Conservation (phyloP, 768 basidiomycete genomes). For the Exidia glandulosa region DNA sequence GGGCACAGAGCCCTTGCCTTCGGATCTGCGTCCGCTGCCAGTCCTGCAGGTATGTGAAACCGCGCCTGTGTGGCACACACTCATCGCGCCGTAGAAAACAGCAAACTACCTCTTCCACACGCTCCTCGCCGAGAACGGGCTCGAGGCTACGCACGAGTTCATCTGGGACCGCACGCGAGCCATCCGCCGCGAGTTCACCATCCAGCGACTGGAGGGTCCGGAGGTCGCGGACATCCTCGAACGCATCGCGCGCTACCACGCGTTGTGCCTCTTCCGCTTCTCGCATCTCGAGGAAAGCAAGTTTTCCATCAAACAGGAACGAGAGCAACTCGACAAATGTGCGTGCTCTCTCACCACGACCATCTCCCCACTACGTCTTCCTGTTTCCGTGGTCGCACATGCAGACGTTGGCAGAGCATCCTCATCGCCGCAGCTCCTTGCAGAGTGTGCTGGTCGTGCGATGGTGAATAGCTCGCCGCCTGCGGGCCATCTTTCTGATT, state of each 20-base stretch:
- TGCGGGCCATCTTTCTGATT: too few species aligned
- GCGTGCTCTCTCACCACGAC: slow-evolving; percentile 19
- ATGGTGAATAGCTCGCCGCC: too few species aligned
- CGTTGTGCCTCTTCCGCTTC: slow-evolving; percentile 58
- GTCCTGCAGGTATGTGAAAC: slow-evolving; percentile 53
- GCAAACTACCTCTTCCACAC: slow-evolving; percentile 88
- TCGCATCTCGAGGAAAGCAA: slow-evolving; percentile 5
- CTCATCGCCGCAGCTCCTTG: too few species aligned
- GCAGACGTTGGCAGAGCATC: too few species aligned
- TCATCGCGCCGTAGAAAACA: slow-evolving; percentile 43
- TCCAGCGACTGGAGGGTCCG: slow-evolving; percentile 72
- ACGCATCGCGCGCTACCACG: slow-evolving; percentile 88
- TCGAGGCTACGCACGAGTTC: slow-evolving; percentile 65
- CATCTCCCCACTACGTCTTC: not conserved
- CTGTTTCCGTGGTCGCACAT: too few species aligned
- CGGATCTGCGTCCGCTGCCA: slow-evolving; percentile 79
- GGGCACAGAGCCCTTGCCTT: slow-evolving; percentile 83
- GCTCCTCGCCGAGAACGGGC: slow-evolving; percentile 58
- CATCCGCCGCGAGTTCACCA: slow-evolving; percentile 87
- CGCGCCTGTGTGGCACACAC: not conserved
- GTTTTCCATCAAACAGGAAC: slow-evolving; percentile 60
- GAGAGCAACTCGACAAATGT: slow-evolving; percentile 91
- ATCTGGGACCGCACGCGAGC: slow-evolving; percentile 86
- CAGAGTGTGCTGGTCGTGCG: too few species aligned
- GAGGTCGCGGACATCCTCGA: slow-evolving; percentile 85